phyloP scores from a whole-genome alignment of 2,329 filamentous ascomycete genomes.

The Penicillium sp. region DNA sequence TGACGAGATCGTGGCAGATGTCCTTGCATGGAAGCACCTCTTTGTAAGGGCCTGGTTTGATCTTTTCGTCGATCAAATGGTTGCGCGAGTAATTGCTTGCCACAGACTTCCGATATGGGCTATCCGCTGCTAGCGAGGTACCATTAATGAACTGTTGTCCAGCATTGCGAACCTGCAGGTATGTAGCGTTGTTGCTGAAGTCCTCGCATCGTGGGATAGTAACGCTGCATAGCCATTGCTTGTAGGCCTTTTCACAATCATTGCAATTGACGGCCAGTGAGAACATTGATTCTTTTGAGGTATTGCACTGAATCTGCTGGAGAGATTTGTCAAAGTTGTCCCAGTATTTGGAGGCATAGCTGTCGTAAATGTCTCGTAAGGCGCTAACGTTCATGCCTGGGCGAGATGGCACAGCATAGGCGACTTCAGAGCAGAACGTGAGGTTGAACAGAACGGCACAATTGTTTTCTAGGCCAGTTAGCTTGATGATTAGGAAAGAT shows the following conservation, averaged over 20 bases:
- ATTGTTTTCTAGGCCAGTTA: conserved; percentile 64
- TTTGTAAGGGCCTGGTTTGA: conserved; percentile 88
- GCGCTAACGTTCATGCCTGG: conserved; percentile 63
- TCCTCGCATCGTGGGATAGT: conserved; percentile 92
- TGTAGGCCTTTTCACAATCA: conserved; percentile 81
- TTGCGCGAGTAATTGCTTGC: conserved; percentile 68
- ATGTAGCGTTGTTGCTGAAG: conserved; percentile 63
- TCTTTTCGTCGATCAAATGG: conserved; percentile 68
- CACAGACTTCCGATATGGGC: conserved; percentile 38
- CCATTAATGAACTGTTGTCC: conserved; percentile 72
- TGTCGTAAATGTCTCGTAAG: conserved; percentile 77
- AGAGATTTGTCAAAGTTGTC: conserved; percentile 79
- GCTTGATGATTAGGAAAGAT: conserved; percentile 26
- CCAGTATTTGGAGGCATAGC: conserved; percentile 71
- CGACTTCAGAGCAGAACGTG: conserved; percentile 84
- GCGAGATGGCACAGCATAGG: conserved; percentile 90
- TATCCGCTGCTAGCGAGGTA: conserved; percentile 52
- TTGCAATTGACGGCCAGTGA: conserved; percentile 77
- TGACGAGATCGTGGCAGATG: conserved; percentile 83
- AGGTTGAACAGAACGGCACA: conserved; percentile 87
- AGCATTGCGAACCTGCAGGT: conserved; percentile 72
- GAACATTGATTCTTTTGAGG: conserved; percentile 72
- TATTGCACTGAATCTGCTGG: conserved; percentile 83
- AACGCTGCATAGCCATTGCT: conserved; percentile 92
- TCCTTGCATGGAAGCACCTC: conserved; percentile 89